Evolutionary conservation across 371 early-diverging fungal genomes (phyloP).

Genomic region (Homolaphlyctis polyrhiza): DNA sequence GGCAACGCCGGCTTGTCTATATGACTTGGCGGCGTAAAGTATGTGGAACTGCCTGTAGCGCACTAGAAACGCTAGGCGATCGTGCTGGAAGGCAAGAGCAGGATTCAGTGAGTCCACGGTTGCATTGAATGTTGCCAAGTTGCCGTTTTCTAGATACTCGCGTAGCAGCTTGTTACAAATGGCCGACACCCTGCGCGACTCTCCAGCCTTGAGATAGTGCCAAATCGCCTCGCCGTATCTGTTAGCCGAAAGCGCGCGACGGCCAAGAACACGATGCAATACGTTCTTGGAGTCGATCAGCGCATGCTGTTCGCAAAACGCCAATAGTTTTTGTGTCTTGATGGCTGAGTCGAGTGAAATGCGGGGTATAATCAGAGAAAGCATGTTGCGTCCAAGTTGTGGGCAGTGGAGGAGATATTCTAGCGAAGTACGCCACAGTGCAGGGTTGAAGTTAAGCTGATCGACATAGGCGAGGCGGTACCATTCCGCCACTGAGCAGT

Average conservation of each 20-base stretch:
- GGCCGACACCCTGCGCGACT: conserved; percentile 7
- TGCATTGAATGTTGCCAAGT: not conserved
- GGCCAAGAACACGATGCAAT: conserved; percentile 14
- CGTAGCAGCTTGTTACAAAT: conserved; percentile 14
- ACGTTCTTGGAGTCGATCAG: conserved; percentile 7
- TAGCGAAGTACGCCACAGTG: conserved; percentile 14
- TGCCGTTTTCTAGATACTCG: conserved; percentile 7
- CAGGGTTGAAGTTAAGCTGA: conserved; percentile 10
- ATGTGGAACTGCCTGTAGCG: conserved; percentile 22
- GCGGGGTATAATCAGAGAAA: conserved; percentile 11
- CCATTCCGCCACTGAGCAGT: conserved; percentile 13
- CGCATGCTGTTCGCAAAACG: conserved; percentile 14
- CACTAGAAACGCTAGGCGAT: conserved; percentile 14
- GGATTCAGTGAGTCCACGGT: conserved; percentile 1
- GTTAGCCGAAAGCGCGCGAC: conserved; percentile 5
- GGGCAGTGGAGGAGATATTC: conserved; percentile 20
- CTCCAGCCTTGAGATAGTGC: conserved; percentile 16
- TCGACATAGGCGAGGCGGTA: conserved; percentile 18
- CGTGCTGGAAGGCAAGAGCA: conserved; percentile 2
- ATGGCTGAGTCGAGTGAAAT: conserved; percentile 13
- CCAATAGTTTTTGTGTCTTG: conserved; percentile 13
- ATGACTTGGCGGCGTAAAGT: conserved; percentile 10
- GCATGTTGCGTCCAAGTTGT: not conserved
- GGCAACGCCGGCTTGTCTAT: conserved; percentile 10
- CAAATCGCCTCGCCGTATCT: conserved; percentile 16